Conservation (phyloP, 345 rosid genomes). For the Brassica cretica region DNA sequence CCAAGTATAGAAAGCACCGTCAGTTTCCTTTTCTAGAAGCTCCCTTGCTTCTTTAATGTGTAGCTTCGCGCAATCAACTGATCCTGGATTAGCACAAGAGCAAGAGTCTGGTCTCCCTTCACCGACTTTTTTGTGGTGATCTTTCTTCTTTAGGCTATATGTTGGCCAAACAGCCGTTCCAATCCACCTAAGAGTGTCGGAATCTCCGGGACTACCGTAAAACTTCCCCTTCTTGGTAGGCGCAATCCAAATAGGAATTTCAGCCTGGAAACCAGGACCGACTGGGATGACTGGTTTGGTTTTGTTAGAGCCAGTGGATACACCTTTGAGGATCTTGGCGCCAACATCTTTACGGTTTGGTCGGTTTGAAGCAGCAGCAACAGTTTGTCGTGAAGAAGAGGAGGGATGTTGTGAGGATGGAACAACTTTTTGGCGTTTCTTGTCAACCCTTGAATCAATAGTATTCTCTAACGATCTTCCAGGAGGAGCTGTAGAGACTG, state of each 20-base stretch:
- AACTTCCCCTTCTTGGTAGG: neutral
- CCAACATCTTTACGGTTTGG: neutral
- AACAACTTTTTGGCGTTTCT: neutral
- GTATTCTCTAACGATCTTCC: neutral
- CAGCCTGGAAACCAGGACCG: conserved; percentile 2
- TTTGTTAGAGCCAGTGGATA: neutral
- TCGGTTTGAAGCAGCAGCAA: neutral
- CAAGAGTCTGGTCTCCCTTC: neutral
- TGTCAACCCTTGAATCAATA: neutral
- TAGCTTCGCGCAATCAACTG: neutral
- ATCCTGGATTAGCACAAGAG: neutral
- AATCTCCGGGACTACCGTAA: neutral
- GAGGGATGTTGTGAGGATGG: neutral
- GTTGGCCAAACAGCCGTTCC: neutral
- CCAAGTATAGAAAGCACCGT: neutral
- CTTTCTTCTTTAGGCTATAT: neutral
- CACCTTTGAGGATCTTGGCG: neutral
- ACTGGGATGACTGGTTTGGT: neutral
- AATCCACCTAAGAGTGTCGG: conserved; percentile 1
- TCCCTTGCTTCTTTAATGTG: neutral
- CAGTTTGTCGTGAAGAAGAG: neutral
- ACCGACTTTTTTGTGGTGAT: neutral
- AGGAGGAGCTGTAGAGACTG: neutral
- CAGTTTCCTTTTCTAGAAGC: neutral
- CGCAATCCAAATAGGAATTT: neutral